A percentile compares a stretch with the other conserved stretches of the same genome.
Evolutionary conservation across 148 eudicot genomes (phyloP).

Genomic region (Persicaria maculosa): DNA sequence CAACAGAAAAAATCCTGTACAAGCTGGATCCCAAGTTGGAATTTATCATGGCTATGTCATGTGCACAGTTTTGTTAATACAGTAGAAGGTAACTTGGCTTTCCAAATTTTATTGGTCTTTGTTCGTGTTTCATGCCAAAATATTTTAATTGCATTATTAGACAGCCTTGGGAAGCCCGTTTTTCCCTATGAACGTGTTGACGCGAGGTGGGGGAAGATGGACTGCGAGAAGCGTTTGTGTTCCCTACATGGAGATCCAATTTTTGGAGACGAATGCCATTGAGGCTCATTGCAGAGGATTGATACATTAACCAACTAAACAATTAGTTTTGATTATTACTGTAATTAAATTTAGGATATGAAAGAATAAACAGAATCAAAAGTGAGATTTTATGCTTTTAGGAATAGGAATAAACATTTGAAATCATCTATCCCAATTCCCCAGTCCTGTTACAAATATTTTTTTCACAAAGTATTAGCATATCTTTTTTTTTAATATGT

Average conservation of each 20-base stretch:
- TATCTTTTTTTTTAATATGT: too few relatives aligned
- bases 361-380: too few relatives aligned
- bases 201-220: constrained; percentile 92
- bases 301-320: too few relatives aligned
- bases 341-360: too few relatives aligned
- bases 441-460: too few relatives aligned
- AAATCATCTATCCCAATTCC: too few relatives aligned
- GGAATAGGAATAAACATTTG: too few relatives aligned
- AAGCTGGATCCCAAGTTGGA: constrained; percentile 76
- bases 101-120: too few relatives aligned
- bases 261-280: constrained; percentile 23
- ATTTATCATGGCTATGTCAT: constrained; percentile 83
- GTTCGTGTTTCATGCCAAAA: neutral
- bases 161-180: constrained; percentile 64
- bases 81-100: constrained; percentile 52
- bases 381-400: too few relatives aligned
- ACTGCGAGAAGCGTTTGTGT: constrained; percentile 76
- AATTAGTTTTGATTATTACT: too few relatives aligned
- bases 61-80: constrained; percentile 84
- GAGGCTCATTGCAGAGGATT: constrained; percentile 1
- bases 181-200: constrained; percentile 85
- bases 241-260: constrained; percentile 55
- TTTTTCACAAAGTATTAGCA: too few relatives aligned
- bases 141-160: neutral
- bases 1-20: constrained; percentile 67